Evolutionary conservation across 176 grass and related monocot species (phyloP).

Genomic region (Oryza australiensis): DNA sequence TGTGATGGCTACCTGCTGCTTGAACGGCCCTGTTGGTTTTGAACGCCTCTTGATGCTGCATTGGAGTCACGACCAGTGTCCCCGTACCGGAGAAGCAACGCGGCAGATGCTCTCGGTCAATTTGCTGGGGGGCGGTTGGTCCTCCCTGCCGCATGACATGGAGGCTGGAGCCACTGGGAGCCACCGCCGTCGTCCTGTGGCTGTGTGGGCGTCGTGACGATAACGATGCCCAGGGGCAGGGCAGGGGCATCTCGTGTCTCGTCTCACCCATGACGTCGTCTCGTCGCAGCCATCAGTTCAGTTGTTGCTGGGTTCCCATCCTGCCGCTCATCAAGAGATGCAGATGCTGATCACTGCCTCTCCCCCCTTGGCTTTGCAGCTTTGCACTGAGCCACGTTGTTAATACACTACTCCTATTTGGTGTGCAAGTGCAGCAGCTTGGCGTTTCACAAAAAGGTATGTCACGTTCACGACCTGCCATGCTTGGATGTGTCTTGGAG

Average conservation of each 20-base stretch:
- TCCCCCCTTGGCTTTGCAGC: not conserved
- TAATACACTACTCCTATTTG: not conserved
- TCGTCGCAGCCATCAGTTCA: not conserved
- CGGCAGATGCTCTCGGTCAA: conserved; percentile 1
- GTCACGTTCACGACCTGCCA: not conserved
- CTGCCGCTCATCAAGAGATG: not conserved
- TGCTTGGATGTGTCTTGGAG: conserved; percentile 1
- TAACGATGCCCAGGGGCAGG: not conserved
- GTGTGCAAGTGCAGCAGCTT: not conserved
- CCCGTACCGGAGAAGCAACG: conserved; percentile 5
- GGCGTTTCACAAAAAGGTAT: not conserved
- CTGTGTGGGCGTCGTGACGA: not conserved
- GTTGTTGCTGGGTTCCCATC: conserved; percentile 38
- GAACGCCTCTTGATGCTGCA: conserved; percentile 35
- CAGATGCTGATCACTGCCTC: not conserved
- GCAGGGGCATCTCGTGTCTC: conserved; percentile 2
- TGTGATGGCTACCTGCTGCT: conserved; percentile 23
- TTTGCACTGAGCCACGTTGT: not conserved
- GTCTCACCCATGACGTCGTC: conserved; percentile 33
- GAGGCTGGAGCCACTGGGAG: not conserved
- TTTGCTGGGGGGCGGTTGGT: not conserved
- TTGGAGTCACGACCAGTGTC: not conserved
- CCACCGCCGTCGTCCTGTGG: too few relatives aligned
- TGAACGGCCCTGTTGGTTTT: not conserved
- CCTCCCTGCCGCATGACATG: not conserved